Base-by-base conservation (phyloP, 2,329 filamentous ascomycete species). In the Stagonosporopsis chrysanthemi region DNA sequence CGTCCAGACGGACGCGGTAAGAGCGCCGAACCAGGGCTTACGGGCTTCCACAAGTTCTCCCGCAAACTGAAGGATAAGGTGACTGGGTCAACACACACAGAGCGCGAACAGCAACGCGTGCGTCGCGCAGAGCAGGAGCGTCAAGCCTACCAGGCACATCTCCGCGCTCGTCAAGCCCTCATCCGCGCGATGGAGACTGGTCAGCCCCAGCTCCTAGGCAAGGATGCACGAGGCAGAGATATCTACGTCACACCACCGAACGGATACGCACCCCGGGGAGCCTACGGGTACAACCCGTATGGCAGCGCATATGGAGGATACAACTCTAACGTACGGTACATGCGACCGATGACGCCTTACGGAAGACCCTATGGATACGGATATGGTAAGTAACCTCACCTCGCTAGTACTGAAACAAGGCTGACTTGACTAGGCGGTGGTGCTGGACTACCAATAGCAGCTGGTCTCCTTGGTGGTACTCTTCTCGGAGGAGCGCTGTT, bases 51-150 rank as follows among this genome's bases (percentile, higher is more conserved):
- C 41, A 79, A 77, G 48, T 78, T 86, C 22, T 84, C 84, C 1
- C 80, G 85, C 53, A 83, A 81, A 50, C 73, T 88, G 61, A 88
- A 88, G 68, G 84, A 88, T 71, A 83, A 82, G 62, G 64, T 87
- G 15, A 88, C 86, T 0, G 75, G 78, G 15, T 82, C 80, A 4
- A 86, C 84, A 4, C 85, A 87, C 68, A 75, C 81, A 23, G 75
- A 88, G 66, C 82, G 85, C 23, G 80, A 80, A 48, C 68, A 70
- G 6, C 75, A 79, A 24, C 79, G 85, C 4, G 63, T 63, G 2
- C 69, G 74, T 29, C 79, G 83, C 24, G 83, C 78, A 1, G 77
- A 81, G 51, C 75, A 81, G 29, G 85, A 88, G 69, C 76, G 73
- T 3, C 70, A 78, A 41, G 77, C 79, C n/a, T 86, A 87, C 66